Evolutionary conservation across 176 grass and related monocot species (phyloP), one percentile per base, ranked within the genome.

Genomic region (Alloteropsis semialata): DNA sequence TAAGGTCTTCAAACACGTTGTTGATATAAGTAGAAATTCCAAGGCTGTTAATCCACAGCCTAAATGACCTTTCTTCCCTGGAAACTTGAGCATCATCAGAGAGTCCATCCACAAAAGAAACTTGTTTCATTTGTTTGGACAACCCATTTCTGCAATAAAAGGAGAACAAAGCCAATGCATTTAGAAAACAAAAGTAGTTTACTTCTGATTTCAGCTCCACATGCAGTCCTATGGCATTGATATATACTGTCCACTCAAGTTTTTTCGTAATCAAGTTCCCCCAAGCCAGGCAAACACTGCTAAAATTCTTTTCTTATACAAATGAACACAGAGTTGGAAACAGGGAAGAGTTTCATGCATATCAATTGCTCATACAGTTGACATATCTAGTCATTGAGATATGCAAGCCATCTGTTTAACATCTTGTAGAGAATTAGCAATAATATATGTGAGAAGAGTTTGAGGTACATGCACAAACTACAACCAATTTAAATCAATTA

Each of bases 1-100:
- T 91, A 84, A 98, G 96, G 79, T 98, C 96, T 90, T 98, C 93
- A 81, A 98, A 98, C 33, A 95, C 96, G 88, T 98, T 98, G 77
- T 92, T 95, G 66, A 98, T 93, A 69, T 93, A 95, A 56, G 65
- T 90, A 42, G 92, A 98, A 83, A 95, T 98, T 72, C 96, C 96
- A 57, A 98, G 93, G 84, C 96, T 95, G 81, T 98, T 98, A 70
- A 98, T 91, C 96, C 96, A 98, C 72, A 98, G 74, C 42, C 96
- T 65, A 78, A 95, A 98, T 70, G 89, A 92, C 83, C 91, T 91
- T 62, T 98, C 96, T 88, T 98, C 96, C 67, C 89, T 88, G 28
- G 96, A 98, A 90, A 95, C 89, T 88, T 95, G 90, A 78, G 89
- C 81, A 85, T 95, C 91, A 86, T 95, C 96, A 60, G 74, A 88